A percentile compares a stretch with the other conserved stretches of the same genome.
Evolutionary conservation across 805 yeast species (phyloP).

Genomic region (Candida maris): DNA sequence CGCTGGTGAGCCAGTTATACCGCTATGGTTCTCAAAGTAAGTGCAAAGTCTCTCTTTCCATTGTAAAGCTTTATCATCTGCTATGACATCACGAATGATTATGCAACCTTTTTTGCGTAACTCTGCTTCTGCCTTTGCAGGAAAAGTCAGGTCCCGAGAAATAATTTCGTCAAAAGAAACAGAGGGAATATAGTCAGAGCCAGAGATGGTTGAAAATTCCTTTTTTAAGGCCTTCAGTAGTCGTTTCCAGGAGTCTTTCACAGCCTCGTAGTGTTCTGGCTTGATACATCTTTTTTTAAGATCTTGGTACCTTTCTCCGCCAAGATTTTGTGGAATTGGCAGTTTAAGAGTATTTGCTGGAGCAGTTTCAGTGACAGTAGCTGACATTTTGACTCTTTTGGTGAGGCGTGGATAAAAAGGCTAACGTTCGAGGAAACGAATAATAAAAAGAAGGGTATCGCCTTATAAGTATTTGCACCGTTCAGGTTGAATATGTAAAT

Average conservation of each 20-base stretch:
- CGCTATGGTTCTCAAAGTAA: slow-evolving; percentile 29
- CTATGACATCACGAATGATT: slow-evolving; percentile 32
- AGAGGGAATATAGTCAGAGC: slow-evolving; percentile 24
- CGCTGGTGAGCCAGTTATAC: slow-evolving; percentile 24
- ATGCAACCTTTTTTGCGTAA: slow-evolving; percentile 25
- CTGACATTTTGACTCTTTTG: background rate
- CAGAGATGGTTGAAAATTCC: slow-evolving; percentile 21
- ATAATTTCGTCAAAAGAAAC: slow-evolving; percentile 22
- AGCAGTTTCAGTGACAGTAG: slow-evolving; percentile 1
- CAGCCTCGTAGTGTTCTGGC: slow-evolving; percentile 28
- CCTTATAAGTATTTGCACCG: background rate
- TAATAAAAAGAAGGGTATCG: background rate
- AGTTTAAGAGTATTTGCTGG: slow-evolving; percentile 1
- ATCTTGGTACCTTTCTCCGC: slow-evolving; percentile 8
- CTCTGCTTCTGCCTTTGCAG: slow-evolving; percentile 5
- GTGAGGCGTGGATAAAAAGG: background rate
- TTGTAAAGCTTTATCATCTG: slow-evolving; percentile 21
- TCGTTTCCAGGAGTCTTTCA: slow-evolving; percentile 31
- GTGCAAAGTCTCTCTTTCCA: slow-evolving; percentile 18
- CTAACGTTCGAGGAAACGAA: background rate
- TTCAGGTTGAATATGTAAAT: background rate
- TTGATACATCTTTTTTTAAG: slow-evolving; percentile 19
- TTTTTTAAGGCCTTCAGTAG: slow-evolving; percentile 24
- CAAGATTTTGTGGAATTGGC: slow-evolving; percentile 7
- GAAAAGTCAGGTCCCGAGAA: slow-evolving; percentile 9